These are phyloP conservation scores for Fagopyrum tataricum DNA, from an alignment of 148 eudicot species.

Conservation along the genomic window DNA sequence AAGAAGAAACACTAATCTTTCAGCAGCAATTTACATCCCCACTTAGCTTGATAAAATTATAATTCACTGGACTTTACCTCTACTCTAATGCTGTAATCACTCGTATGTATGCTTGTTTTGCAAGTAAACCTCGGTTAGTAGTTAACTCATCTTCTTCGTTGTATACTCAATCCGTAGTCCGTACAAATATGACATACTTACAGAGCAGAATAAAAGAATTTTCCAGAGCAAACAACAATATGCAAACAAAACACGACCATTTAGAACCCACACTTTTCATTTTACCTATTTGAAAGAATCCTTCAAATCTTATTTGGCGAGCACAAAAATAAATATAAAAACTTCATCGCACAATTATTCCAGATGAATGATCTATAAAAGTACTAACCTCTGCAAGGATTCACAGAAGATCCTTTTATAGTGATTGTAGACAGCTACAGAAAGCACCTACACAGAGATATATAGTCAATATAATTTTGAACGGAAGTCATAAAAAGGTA, in stretches of 20 bases:
- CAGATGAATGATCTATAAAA: not conserved
- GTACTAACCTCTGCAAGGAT: conserved; percentile 59
- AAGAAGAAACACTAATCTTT: no score
- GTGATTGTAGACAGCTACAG: conserved; percentile 90
- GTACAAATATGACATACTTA: not conserved
- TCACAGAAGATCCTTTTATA: conserved; percentile 76
- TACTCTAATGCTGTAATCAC: not conserved
- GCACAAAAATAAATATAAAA: no score
- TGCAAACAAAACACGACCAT: no score
- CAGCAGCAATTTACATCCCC: not conserved
- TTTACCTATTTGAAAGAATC: no score
- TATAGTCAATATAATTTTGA: not conserved
- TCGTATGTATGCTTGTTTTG: not conserved
- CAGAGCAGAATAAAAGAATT: not conserved
- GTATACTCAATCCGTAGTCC: no score
- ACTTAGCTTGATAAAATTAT: not conserved
- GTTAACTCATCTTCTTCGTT: not conserved
- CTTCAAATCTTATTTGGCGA: no score
- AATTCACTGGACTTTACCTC: not conserved
- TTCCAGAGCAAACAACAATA: no score
- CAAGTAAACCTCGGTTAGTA: not conserved
- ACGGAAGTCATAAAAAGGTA: no score
- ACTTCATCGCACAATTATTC: not conserved
- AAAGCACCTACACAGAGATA: conserved; percentile 50
- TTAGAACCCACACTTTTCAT: no score